These are phyloP conservation scores for Lactuca sativa DNA, from an alignment of 129 eudicot genomes.

Conservation along the genomic window DNA sequence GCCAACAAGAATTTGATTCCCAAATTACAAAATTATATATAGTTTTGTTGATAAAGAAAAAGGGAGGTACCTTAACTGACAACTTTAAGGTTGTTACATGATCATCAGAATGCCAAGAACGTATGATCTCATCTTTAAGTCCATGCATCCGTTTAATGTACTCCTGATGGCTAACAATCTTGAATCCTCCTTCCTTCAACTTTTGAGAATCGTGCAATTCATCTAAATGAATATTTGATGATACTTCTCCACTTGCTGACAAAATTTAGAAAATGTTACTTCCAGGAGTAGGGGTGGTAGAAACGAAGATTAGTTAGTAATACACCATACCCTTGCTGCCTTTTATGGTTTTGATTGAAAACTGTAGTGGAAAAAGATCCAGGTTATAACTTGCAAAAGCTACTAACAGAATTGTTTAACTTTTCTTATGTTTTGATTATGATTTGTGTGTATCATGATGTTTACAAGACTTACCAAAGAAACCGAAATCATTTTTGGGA, in stretches of 20 bases:
- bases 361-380: too few species aligned
- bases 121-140: slow-evolving; percentile 61
- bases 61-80: slow-evolving; percentile 61
- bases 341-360: too few species aligned
- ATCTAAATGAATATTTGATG: slow-evolving; percentile 43
- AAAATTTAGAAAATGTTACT: not conserved
- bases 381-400: slow-evolving; percentile 1
- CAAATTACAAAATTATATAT: slow-evolving; percentile 16
- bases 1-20: slow-evolving; percentile 16
- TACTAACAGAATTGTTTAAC: too few species aligned
- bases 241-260: slow-evolving; percentile 49
- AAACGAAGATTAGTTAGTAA: not conserved
- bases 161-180: slow-evolving; percentile 62
- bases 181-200: slow-evolving; percentile 47
- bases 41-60: not conserved
- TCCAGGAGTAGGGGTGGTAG: not conserved
- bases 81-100: slow-evolving; percentile 64
- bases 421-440: too few species aligned
- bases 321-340: slow-evolving; percentile 51
- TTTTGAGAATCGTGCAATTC: slow-evolving; percentile 60
- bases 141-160: slow-evolving; percentile 50
- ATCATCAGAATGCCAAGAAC: slow-evolving; percentile 59
- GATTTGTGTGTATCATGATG: too few species aligned
- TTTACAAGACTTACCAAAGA: slow-evolving; percentile 32
- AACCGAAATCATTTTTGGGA: slow-evolving; percentile 58